phyloP scores from a whole-genome alignment of 768 basidiomycete genomes.

The Phlebiopsis flavidoalba region DNA sequence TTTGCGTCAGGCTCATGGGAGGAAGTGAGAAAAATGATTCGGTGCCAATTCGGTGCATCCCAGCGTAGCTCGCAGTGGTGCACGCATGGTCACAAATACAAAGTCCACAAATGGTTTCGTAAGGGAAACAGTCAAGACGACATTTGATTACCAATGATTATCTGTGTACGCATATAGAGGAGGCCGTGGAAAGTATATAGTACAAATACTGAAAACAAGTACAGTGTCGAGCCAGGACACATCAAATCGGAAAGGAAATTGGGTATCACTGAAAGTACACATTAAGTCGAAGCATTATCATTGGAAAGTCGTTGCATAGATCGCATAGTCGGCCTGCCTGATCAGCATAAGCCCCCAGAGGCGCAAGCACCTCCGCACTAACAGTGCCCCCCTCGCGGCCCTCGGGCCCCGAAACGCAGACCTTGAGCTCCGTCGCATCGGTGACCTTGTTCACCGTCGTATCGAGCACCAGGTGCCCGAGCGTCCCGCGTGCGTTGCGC shows the following conservation, averaged over 20 bases:
- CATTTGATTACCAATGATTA: no score
- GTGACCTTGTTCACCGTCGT: slow-evolving; percentile 7
- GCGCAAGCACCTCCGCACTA: slow-evolving; percentile 11
- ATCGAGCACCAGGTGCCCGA: not conserved
- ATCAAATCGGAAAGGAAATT: not conserved
- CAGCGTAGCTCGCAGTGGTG: no score
- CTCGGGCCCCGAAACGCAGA: slow-evolving; percentile 7
- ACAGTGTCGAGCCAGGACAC: no score
- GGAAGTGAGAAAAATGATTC: no score
- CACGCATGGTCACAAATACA: no score
- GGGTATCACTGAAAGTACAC: not conserved
- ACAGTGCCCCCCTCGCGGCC: not conserved
- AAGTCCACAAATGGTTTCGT: no score
- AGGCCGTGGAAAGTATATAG: no score
- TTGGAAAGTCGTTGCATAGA: not conserved
- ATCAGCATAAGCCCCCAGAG: slow-evolving; percentile 13
- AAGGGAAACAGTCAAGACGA: no score
- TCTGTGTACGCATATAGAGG: no score
- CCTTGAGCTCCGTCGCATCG: slow-evolving; percentile 15
- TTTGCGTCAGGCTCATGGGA: no score
- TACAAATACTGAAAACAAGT: no score
- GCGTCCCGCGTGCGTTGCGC: not conserved
- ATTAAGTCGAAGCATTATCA: not conserved
- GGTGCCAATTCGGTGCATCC: no score
- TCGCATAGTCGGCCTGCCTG: slow-evolving; percentile 11